Evolutionary conservation across 2,329 filamentous ascomycete genomes (phyloP).

Genomic region (Esteya vermicola): DNA sequence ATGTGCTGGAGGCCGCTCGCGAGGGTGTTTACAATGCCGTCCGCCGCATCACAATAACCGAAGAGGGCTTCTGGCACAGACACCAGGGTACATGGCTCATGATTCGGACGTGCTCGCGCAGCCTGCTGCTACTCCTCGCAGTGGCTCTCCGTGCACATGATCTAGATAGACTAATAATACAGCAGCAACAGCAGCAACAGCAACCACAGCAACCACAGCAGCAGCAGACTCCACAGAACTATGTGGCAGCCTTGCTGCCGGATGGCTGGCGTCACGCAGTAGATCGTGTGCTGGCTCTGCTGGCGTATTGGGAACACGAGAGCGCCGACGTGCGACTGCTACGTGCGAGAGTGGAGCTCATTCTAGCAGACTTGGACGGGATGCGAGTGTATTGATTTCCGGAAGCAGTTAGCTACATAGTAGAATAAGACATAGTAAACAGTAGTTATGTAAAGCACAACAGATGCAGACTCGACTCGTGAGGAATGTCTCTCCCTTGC

Average conservation of each 20-base stretch:
- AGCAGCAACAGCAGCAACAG: no score
- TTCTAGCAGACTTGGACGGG: not conserved
- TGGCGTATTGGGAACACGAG: slow-evolving; percentile 1
- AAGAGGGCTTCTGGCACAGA: slow-evolving; percentile 22
- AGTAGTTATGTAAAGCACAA: no score
- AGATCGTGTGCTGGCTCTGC: not conserved
- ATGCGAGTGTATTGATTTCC: no score
- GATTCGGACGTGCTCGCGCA: slow-evolving; percentile 24
- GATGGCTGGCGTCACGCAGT: not conserved
- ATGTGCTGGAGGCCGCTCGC: not conserved
- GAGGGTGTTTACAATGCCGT: not conserved
- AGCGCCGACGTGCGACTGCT: not conserved
- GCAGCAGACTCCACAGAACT: not conserved
- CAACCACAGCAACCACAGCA: no score
- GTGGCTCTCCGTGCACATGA: not conserved
- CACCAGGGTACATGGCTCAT: slow-evolving; percentile 29
- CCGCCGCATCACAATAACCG: not conserved
- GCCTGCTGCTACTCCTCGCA: slow-evolving; percentile 23
- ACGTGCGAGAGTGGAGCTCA: not conserved
- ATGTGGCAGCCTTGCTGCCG: not conserved
- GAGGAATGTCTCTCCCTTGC: no score
- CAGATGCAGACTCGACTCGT: no score
- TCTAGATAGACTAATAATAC: no score
- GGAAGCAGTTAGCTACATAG: no score
- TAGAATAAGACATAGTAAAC: no score